Percentiles rank a stretch among this genome's conserved stretches.
Evolutionary conservation across 148 eudicot genomes (phyloP).

Genomic region (Vaccinium macrocarpon): DNA sequence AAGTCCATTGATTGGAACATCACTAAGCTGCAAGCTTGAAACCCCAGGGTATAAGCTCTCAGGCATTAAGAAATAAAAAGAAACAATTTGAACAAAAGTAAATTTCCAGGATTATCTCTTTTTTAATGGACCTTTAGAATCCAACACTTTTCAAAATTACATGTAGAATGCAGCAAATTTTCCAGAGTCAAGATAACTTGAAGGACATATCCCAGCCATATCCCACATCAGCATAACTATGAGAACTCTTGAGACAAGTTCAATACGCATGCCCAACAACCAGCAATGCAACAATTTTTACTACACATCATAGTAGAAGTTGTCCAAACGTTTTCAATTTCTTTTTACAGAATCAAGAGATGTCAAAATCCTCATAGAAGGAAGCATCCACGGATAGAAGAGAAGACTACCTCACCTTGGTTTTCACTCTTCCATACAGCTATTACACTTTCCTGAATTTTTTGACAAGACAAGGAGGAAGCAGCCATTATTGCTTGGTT

Average conservation of each 20-base stretch:
- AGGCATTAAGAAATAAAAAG: background rate
- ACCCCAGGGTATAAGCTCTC: no score
- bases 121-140: background rate
- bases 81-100: background rate
- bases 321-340: background rate
- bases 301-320: background rate
- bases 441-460: background rate
- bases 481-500: slow-evolving; percentile 3
- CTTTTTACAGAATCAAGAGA: background rate
- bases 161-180: background rate
- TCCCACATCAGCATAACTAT: background rate
- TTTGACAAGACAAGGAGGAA: background rate
- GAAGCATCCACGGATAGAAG: slow-evolving; percentile 5
- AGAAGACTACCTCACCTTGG: background rate
- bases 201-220: slow-evolving; percentile 4
- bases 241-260: slow-evolving; percentile 2
- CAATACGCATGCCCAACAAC: background rate
- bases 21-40: background rate
- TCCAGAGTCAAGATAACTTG: background rate
- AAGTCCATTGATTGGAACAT: slow-evolving; percentile 19
- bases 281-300: background rate
- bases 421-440: background rate
- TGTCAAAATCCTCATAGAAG: slow-evolving; percentile 10
- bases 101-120: background rate
- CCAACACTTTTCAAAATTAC: background rate